phyloP scores from a whole-genome alignment of 176 grass and related monocot genomes.

The Olyra latifolia region DNA sequence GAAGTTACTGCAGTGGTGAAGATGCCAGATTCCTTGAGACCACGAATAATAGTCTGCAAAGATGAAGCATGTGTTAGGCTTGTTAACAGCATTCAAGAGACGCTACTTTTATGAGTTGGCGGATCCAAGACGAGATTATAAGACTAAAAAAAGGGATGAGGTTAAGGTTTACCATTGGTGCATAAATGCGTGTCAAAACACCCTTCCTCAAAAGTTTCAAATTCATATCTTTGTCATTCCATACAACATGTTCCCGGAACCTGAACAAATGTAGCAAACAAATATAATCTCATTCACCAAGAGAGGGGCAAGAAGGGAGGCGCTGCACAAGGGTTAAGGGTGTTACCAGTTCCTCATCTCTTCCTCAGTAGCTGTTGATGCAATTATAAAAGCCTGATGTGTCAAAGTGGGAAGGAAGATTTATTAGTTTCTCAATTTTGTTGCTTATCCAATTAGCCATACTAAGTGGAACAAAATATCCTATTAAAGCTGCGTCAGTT shows the following conservation, averaged over 20 bases:
- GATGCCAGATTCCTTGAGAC: constrained; percentile 84
- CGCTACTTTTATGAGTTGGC: background rate
- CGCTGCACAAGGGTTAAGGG: background rate
- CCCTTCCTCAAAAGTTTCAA: constrained; percentile 95
- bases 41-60: constrained; percentile 88
- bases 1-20: constrained; percentile 73
- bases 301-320: background rate
- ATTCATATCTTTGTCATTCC: constrained; percentile 84
- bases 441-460: constrained; percentile 3
- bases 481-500: background rate
- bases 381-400: constrained; percentile 92
- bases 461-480: background rate
- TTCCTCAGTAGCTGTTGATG: constrained; percentile 89
- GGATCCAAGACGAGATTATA: background rate
- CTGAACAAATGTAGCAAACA: constrained; percentile 39
- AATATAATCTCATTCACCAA: background rate
- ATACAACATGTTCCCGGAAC: constrained; percentile 91
- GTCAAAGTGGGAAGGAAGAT: constrained; percentile 2
- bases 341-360: constrained; percentile 92
- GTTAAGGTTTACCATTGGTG: constrained; percentile 76
- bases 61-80: background rate
- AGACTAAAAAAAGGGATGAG: background rate
- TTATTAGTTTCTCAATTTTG: constrained; percentile 9
- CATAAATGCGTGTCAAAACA: constrained; percentile 90
- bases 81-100: constrained; percentile 29